Percentiles rank a stretch among this genome's conserved stretches.
phyloP scores from a whole-genome alignment of 169 alveolate genomes.

The Theileria annulata region DNA sequence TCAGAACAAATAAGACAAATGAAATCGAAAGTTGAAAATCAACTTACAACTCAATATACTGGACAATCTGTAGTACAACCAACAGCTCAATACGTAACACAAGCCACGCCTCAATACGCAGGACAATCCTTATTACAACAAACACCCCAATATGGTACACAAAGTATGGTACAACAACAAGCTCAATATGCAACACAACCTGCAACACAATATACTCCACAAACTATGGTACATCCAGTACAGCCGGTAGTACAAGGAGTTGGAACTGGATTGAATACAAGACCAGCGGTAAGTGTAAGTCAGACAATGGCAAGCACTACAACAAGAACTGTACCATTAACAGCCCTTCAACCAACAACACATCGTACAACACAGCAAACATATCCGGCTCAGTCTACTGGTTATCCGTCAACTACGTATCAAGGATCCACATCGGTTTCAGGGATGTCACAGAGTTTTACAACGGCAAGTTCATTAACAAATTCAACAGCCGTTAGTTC shows the following conservation, averaged over 20 bases:
- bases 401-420: not conserved
- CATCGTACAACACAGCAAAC: not conserved
- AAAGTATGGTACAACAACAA: not conserved
- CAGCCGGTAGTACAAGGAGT: slow-evolving; percentile 5
- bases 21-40: slow-evolving; percentile 7
- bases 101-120: not conserved
- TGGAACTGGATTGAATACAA: not conserved
- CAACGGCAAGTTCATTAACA: not conserved
- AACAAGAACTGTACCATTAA: not conserved
- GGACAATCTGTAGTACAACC: not conserved
- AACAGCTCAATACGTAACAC: not conserved
- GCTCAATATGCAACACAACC: not conserved
- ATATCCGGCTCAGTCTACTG: not conserved
- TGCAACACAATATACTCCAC: not conserved
- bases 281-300: not conserved
- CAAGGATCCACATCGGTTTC: not conserved
- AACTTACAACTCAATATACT: not conserved
- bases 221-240: slow-evolving; percentile 15
- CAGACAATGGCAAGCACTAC: not conserved
- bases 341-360: slow-evolving; percentile 10
- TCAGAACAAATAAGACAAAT: not conserved
- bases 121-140: not conserved
- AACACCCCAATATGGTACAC: not conserved
- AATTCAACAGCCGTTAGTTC: not conserved
- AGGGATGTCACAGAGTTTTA: not conserved